Conservation (phyloP, 2,329 filamentous ascomycete species). For the Stachybotrys chartarum region DNA sequence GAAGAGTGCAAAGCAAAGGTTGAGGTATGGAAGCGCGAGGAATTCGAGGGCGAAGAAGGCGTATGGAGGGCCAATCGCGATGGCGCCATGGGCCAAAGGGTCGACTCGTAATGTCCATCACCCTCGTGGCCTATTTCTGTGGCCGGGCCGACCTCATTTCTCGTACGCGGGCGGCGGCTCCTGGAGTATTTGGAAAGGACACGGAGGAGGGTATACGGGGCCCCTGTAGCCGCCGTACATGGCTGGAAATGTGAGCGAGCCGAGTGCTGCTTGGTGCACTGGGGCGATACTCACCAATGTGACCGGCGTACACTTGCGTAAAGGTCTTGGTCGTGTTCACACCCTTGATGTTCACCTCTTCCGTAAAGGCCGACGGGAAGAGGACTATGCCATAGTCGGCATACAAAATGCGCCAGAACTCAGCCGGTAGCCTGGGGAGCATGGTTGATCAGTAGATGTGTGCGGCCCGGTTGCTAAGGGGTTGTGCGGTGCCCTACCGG, state of each 20-base stretch:
- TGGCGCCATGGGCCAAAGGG: conserved; percentile 49
- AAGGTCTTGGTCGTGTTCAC: conserved; percentile 26
- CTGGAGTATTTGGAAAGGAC: conserved; percentile 28
- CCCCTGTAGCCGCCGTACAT: conserved; percentile 24
- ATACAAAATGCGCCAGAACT: conserved; percentile 30
- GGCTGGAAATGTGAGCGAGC: conserved; percentile 13
- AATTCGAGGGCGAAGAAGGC: conserved; percentile 70
- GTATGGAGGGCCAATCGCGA: conserved; percentile 88
- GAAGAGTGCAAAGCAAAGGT: conserved; percentile 78
- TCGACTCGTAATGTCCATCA: conserved; percentile 17
- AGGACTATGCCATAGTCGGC: conserved; percentile 32
- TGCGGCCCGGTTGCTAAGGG: accelerated
- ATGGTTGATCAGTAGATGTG: conserved; percentile 1
- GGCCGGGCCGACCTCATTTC: conserved; percentile 9
- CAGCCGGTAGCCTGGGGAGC: conserved; percentile 21
- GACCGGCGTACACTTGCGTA: conserved; percentile 27
- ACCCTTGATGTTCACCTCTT: conserved; percentile 23
- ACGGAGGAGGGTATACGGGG: conserved; percentile 22
- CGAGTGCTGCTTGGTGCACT: neutral
- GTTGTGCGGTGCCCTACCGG: conserved; percentile 14
- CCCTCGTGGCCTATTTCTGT: neutral
- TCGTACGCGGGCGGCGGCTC: conserved; percentile 29
- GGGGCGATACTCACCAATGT: conserved; percentile 21
- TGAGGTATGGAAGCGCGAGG: conserved; percentile 95
- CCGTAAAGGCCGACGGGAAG: conserved; percentile 30